Evolutionary conservation across 2,329 filamentous ascomycete species (phyloP).

Genomic region (Epichloe sp.): DNA sequence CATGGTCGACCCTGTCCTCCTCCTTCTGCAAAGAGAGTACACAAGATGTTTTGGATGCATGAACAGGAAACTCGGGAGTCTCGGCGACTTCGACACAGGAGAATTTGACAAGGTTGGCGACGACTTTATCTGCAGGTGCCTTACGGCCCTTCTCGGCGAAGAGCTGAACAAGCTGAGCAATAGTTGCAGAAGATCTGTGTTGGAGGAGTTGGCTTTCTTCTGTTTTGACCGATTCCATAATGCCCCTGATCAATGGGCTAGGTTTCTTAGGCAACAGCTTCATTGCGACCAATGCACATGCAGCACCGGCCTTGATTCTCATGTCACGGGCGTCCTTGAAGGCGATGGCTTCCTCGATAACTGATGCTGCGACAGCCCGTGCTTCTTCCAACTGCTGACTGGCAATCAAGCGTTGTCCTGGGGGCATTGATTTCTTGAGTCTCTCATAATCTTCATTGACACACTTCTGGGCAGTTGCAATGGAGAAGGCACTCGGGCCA

Average conservation of each 20-base stretch:
- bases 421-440: constrained; percentile 77
- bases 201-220: constrained; percentile 89
- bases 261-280: constrained; percentile 84
- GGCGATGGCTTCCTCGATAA: constrained; percentile 66
- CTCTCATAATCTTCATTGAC: constrained; percentile 75
- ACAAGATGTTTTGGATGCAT: constrained; percentile 62
- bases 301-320: constrained; percentile 74
- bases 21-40: constrained; percentile 95
- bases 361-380: constrained; percentile 51
- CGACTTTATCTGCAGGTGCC: constrained; percentile 87
- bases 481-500: constrained; percentile 82
- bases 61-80: constrained; percentile 85
- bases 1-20: constrained; percentile 86
- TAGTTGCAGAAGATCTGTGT: constrained; percentile 69
- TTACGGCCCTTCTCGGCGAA: constrained; percentile 70
- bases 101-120: constrained; percentile 91
- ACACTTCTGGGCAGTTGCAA: constrained; percentile 78
- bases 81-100: constrained; percentile 96
- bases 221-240: constrained; percentile 96
- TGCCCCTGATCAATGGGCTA: constrained; percentile 79
- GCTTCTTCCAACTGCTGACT: constrained; percentile 68
- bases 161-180: constrained; percentile 73
- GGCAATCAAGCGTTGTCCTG: constrained; percentile 76
- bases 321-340: constrained; percentile 75
- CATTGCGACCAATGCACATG: constrained; percentile 81